A percentile compares a stretch with the other conserved stretches of the same genome.
Evolutionary conservation across 495 filamentous ascomycete species (phyloP).

Genomic region (Talaromyces proteolyticus): DNA sequence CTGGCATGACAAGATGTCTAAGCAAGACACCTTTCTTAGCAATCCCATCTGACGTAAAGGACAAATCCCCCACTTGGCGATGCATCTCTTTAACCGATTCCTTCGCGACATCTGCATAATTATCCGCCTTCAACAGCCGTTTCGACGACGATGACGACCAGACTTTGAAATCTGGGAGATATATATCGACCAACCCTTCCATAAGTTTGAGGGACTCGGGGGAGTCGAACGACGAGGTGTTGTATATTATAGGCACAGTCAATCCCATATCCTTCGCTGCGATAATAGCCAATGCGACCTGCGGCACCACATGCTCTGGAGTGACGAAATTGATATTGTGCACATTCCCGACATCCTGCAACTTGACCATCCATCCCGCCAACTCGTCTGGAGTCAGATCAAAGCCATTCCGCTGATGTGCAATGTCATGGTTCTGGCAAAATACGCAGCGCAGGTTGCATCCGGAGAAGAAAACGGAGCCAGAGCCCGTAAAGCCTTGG

Average conservation of each 20-base stretch:
- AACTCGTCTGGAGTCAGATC: conserved; percentile 73
- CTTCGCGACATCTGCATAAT: conserved; percentile 59
- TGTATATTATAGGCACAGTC: conserved; percentile 67
- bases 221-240: conserved; percentile 71
- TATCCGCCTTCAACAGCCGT: conserved; percentile 65
- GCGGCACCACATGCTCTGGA: conserved; percentile 73
- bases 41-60: conserved; percentile 69
- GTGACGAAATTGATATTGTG: conserved; percentile 81
- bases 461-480: conserved; percentile 68
- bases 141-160: conserved; percentile 58
- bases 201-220: conserved; percentile 58
- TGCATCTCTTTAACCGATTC: conserved; percentile 74
- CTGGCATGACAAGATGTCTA: conserved; percentile 75
- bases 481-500: conserved; percentile 68
- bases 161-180: conserved; percentile 75
- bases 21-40: conserved; percentile 68
- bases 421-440: conserved; percentile 79
- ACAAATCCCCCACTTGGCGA: conserved; percentile 67
- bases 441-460: conserved; percentile 76
- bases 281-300: conserved; percentile 65
- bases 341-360: conserved; percentile 59
- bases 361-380: conserved; percentile 69
- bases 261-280: conserved; percentile 61
- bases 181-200: conserved; percentile 73
- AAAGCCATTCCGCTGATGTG: conserved; percentile 65